These are phyloP conservation scores for Cercis canadensis DNA, from an alignment of 306 rosid species.

Conservation along the genomic window DNA sequence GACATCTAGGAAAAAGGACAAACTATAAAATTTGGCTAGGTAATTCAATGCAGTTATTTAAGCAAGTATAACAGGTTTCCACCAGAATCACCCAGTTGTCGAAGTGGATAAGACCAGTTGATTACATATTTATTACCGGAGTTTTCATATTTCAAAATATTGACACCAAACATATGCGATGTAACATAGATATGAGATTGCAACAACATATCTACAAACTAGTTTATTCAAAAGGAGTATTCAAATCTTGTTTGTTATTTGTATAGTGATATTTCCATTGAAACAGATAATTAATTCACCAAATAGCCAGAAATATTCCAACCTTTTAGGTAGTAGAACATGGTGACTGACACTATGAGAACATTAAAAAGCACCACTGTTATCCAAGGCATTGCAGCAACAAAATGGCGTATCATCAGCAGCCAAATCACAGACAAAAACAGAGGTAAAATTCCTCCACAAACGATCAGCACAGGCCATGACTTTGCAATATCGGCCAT, in stretches of 20 bases:
- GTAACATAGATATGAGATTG: no score
- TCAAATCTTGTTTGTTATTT: neutral
- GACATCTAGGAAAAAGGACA: conserved; percentile 18
- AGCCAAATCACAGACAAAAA: conserved; percentile 95
- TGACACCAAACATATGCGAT: neutral
- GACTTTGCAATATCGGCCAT: conserved; percentile 97
- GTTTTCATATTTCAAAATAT: no score
- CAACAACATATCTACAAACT: neutral
- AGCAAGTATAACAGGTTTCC: conserved; percentile 20
- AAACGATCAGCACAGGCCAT: conserved; percentile 95
- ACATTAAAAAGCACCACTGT: conserved; percentile 79
- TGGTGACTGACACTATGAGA: conserved; percentile 80
- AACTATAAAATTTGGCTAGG: conserved; percentile 4
- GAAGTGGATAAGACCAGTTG: no score
- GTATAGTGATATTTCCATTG: conserved; percentile 22
- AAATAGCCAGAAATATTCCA: conserved; percentile 38
- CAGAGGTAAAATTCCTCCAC: conserved; percentile 92
- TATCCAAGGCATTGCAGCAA: conserved; percentile 98
- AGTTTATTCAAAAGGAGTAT: neutral
- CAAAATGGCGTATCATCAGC: conserved; percentile 92
- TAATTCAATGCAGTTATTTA: conserved; percentile 8
- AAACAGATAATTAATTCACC: conserved; percentile 12
- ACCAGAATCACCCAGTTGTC: conserved; percentile 25
- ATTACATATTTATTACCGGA: no score
- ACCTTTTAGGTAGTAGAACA: conserved; percentile 94